A percentile compares a stretch with the other conserved stretches of the same genome.
Conservation (phyloP, 2,329 filamentous ascomycete genomes). For the Arthrinium phaeospermum region DNA sequence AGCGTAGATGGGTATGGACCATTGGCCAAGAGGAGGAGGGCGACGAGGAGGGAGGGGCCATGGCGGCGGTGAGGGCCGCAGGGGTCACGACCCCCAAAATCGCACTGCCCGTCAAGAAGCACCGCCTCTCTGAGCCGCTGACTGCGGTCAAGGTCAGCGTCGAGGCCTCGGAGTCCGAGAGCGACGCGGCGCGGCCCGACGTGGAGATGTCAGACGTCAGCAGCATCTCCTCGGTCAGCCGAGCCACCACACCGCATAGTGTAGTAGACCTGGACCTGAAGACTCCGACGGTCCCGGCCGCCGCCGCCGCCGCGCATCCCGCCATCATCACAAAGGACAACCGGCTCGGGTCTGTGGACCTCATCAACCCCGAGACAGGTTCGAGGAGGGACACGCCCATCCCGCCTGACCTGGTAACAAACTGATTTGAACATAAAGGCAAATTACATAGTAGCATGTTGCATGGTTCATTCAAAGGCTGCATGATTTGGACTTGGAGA, state of each 20-base stretch:
- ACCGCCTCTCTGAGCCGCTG: constrained; percentile 17
- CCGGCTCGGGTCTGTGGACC: constrained; percentile 36
- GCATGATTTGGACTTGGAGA: neutral
- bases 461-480: constrained; percentile 26
- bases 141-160: constrained; percentile 40
- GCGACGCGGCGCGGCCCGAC: constrained; percentile 40
- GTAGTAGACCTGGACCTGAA: constrained; percentile 45
- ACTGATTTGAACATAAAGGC: neutral
- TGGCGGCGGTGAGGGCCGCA: constrained; percentile 45
- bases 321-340: constrained; percentile 23
- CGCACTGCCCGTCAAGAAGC: constrained; percentile 21
- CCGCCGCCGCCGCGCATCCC: constrained; percentile 12
- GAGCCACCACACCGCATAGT: constrained; percentile 35
- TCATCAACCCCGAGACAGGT: constrained; percentile 36
- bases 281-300: constrained; percentile 44
- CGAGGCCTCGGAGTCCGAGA: constrained; percentile 43
- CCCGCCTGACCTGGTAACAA: constrained; percentile 37
- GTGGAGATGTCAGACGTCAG: constrained; percentile 57
- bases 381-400: constrained; percentile 43
- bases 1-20: constrained; percentile 70
- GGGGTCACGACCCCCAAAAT: constrained; percentile 27
- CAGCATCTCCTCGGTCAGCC: constrained; percentile 45
- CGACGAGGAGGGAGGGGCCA: constrained; percentile 46
- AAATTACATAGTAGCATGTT: constrained; percentile 18
- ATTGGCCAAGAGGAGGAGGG: constrained; percentile 58